These are phyloP conservation scores for Sherardia arvensis DNA, from an alignment of 257 asterid species.

Conservation along the genomic window DNA sequence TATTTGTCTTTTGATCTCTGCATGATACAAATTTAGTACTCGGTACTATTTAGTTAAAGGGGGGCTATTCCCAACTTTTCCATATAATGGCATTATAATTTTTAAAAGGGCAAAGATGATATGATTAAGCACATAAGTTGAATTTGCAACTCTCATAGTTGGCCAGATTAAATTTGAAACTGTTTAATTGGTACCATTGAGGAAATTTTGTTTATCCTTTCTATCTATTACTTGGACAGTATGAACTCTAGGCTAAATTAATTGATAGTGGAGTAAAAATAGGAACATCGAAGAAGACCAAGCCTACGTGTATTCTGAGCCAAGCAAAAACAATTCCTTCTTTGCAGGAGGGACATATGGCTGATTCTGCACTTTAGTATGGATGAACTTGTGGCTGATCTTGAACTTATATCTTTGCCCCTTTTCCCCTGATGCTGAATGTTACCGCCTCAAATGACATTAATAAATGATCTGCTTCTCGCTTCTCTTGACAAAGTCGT, in stretches of 20 bases:
- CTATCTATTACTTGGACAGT: constrained; percentile 23
- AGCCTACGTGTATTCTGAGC: constrained; percentile 26
- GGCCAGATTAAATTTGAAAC: neutral
- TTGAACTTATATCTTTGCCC: neutral
- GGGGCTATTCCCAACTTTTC: neutral
- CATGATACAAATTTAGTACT: too few species aligned
- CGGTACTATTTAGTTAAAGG: too few species aligned
- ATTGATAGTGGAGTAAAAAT: constrained; percentile 26
- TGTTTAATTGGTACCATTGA: too few species aligned
- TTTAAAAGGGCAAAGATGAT: neutral
- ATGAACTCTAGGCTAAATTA: constrained; percentile 32
- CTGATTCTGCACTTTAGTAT: neutral
- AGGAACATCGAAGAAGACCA: constrained; percentile 21
- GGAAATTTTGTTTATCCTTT: neutral
- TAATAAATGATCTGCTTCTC: constrained; percentile 16
- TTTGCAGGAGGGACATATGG: constrained; percentile 4
- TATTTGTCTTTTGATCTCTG: neutral
- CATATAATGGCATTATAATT: too few species aligned
- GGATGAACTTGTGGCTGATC: constrained; percentile 15
- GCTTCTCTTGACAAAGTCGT: constrained; percentile 8
- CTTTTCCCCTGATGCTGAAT: neutral
- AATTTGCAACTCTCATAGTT: neutral
- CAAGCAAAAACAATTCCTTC: constrained; percentile 25
- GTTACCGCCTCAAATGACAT: neutral
- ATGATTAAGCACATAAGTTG: neutral